These are phyloP conservation scores for Ceratocystis harringtonii DNA, from an alignment of 2,329 filamentous ascomycete genomes.

Conservation along the genomic window DNA sequence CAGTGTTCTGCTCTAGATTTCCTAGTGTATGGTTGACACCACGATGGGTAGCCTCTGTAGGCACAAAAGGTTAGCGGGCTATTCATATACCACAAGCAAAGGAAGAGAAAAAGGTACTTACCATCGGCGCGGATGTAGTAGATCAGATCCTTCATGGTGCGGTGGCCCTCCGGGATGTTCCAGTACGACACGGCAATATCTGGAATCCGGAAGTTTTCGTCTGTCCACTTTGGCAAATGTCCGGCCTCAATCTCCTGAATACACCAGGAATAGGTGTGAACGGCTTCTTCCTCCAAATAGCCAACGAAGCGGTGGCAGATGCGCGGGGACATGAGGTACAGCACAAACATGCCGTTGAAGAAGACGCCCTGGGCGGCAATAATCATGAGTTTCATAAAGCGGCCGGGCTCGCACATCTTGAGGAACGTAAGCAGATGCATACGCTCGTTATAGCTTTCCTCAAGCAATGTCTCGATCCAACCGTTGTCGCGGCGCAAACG, in stretches of 20 bases:
- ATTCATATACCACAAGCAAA: background rate
- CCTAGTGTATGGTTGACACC: slow-evolving; percentile 93
- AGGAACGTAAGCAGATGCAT: slow-evolving; percentile 92
- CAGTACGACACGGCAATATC: slow-evolving; percentile 85
- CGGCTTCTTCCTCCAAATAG: slow-evolving; percentile 93
- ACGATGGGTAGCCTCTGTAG: slow-evolving; percentile 62
- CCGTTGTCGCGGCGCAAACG: slow-evolving; percentile 86
- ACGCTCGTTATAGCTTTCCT: slow-evolving; percentile 82
- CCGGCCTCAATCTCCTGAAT: slow-evolving; percentile 77
- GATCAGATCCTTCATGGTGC: slow-evolving; percentile 73
- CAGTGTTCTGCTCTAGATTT: slow-evolving; percentile 69
- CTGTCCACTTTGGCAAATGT: slow-evolving; percentile 66
- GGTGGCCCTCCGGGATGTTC: slow-evolving; percentile 74
- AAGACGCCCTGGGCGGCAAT: slow-evolving; percentile 88
- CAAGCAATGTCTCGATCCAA: slow-evolving; percentile 85
- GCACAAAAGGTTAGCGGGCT: slow-evolving; percentile 1
- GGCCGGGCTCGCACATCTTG: slow-evolving; percentile 60
- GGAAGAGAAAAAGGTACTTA: slow-evolving; percentile 9
- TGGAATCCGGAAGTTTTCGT: slow-evolving; percentile 55
- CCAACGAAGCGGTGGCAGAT: slow-evolving; percentile 92
- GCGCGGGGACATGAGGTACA: slow-evolving; percentile 72
- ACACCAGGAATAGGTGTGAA: slow-evolving; percentile 83
- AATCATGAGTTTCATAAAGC: slow-evolving; percentile 86
- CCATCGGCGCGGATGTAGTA: slow-evolving; percentile 72
- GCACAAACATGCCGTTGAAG: slow-evolving; percentile 85